Conservation (phyloP, 1,139 yeast genomes). For the Pichia sp. region DNA sequence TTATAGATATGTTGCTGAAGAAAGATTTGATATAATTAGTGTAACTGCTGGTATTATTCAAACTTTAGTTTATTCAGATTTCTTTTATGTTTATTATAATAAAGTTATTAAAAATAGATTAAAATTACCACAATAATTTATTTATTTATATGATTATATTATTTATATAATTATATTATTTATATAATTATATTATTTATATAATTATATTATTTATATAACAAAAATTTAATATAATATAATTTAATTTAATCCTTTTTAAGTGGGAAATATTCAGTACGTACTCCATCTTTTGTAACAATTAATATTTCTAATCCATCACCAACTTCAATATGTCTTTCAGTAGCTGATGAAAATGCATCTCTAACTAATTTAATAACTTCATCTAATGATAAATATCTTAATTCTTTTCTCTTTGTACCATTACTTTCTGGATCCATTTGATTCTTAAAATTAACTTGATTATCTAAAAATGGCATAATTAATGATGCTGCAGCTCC, state of each 20-base stretch:
- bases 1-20: slow-evolving; percentile 71
- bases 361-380: slow-evolving; percentile 83
- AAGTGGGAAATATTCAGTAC: slow-evolving; percentile 75
- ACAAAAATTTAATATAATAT: too few relatives aligned
- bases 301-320: slow-evolving; percentile 88
- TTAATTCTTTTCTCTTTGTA: slow-evolving; percentile 50
- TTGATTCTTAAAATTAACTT: slow-evolving; percentile 93
- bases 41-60: slow-evolving; percentile 78
- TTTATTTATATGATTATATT: neutral
- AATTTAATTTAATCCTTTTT: slow-evolving; percentile 61
- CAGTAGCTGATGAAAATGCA: slow-evolving; percentile 94
- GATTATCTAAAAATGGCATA: slow-evolving; percentile 96
- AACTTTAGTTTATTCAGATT: slow-evolving; percentile 85
- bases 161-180: too few relatives aligned
- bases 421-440: slow-evolving; percentile 71
- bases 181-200: too few relatives aligned
- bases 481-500: slow-evolving; percentile 96
- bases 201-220: too few relatives aligned
- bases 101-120: slow-evolving; percentile 80
- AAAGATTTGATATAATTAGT: slow-evolving; percentile 64
- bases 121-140: slow-evolving; percentile 40
- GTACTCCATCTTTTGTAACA: slow-evolving; percentile 89
- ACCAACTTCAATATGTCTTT: slow-evolving; percentile 97
- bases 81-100: slow-evolving; percentile 84
- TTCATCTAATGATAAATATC: slow-evolving; percentile 71